Conservation (phyloP, 2,329 filamentous ascomycete species). For the Gliomastix tumulicola region DNA sequence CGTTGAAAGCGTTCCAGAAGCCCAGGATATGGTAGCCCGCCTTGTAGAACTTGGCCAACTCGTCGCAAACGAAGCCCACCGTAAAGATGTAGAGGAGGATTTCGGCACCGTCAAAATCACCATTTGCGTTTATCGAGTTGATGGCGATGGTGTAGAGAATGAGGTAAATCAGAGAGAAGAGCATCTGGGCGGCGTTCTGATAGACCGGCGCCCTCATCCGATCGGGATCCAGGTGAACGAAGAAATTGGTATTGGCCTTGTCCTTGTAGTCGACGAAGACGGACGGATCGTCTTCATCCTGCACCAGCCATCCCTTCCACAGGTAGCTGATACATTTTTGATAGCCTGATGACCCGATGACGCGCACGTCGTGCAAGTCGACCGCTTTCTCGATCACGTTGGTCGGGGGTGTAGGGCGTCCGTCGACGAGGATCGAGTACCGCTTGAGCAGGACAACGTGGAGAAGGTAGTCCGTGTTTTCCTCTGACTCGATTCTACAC, state of each 20-base stretch:
- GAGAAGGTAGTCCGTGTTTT: slow-evolving; percentile 71
- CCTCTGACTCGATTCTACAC: slow-evolving; percentile 73
- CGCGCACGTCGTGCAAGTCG: slow-evolving; percentile 78
- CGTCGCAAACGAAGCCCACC: slow-evolving; percentile 82
- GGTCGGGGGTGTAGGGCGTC: slow-evolving; percentile 62
- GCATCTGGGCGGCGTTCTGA: slow-evolving; percentile 83
- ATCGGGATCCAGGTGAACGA: slow-evolving; percentile 83
- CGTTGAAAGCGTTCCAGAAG: slow-evolving; percentile 97
- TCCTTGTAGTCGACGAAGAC: slow-evolving; percentile 83
- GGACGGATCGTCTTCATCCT: slow-evolving; percentile 86
- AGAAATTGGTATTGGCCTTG: slow-evolving; percentile 71
- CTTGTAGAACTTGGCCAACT: slow-evolving; percentile 85
- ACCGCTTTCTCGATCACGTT: slow-evolving; percentile 94
- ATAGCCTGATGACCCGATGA: slow-evolving; percentile 90
- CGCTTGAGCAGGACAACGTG: slow-evolving; percentile 78
- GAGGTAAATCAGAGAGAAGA: slow-evolving; percentile 78
- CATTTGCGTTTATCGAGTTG: slow-evolving; percentile 83
- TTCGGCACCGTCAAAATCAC: slow-evolving; percentile 80
- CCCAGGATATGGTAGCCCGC: slow-evolving; percentile 84
- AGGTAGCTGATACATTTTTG: slow-evolving; percentile 91
- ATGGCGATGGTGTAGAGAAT: slow-evolving; percentile 83
- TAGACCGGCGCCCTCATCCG: slow-evolving; percentile 89
- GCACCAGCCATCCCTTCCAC: slow-evolving; percentile 95
- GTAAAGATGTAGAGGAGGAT: slow-evolving; percentile 86
- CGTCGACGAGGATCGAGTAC: slow-evolving; percentile 74